Conservation (phyloP, 2,329 filamentous ascomycete genomes). For the Teratosphaeria epicoccoides region DNA sequence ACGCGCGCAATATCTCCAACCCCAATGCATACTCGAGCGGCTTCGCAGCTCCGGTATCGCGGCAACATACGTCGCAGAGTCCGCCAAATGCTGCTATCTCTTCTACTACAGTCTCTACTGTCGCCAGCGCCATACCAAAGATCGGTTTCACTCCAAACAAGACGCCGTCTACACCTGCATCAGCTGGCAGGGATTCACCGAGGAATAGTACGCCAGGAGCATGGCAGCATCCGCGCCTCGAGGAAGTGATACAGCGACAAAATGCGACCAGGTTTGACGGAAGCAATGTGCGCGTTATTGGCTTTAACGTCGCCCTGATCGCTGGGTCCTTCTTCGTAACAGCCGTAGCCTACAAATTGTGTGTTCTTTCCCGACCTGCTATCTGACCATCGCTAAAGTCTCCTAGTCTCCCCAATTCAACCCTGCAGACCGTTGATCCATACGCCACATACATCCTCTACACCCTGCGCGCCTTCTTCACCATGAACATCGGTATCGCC, state of each 20-base stretch:
- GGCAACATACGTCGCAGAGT: background rate
- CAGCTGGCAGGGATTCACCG: constrained; percentile 4
- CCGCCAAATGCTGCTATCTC: background rate
- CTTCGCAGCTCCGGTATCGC: background rate
- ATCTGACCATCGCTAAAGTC: background rate
- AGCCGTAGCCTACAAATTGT: constrained; percentile 25
- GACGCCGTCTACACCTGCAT: constrained; percentile 11
- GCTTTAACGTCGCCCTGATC: constrained; percentile 54
- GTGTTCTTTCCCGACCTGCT: background rate
- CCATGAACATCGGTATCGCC: constrained; percentile 57
- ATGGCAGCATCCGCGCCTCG: constrained; percentile 81
- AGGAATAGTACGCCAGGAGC: constrained; percentile 44
- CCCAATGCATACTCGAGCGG: background rate
- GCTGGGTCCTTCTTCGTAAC: constrained; percentile 38
- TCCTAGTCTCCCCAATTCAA: constrained; percentile 8
- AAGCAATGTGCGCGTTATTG: constrained; percentile 59
- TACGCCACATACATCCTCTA: constrained; percentile 33
- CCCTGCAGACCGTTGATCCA: constrained; percentile 11
- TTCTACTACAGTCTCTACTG: background rate
- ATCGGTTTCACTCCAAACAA: constrained; percentile 9
- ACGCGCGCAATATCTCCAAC: background rate
- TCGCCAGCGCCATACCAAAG: constrained; percentile 4
- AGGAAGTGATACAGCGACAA: constrained; percentile 76
- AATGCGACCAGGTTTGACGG: constrained; percentile 69
- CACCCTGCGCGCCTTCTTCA: constrained; percentile 43